Evolutionary conservation across 2,329 filamentous ascomycete genomes (phyloP).

Genomic region (Alternaria infectoria): DNA sequence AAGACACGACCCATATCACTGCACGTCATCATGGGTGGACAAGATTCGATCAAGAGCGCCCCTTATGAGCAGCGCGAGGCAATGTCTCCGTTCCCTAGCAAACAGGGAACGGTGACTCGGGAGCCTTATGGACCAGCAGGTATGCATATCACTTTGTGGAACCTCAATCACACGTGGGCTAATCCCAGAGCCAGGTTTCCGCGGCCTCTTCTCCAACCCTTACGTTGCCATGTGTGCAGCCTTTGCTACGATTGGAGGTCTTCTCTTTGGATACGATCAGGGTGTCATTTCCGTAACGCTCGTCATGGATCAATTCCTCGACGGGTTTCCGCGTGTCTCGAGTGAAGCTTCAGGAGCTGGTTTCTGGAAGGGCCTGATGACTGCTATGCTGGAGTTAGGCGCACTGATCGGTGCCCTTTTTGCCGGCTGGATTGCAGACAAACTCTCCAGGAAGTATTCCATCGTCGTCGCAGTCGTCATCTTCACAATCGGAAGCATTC

Average conservation of each 20-base stretch:
- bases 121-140: slow-evolving; percentile 43
- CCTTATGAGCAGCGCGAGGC: slow-evolving; percentile 31
- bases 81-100: slow-evolving; percentile 17
- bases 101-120: slow-evolving; percentile 19
- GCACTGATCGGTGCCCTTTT: slow-evolving; percentile 52
- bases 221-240: slow-evolving; percentile 60
- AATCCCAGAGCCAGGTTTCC: slow-evolving; percentile 46
- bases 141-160: slow-evolving; percentile 15
- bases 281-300: slow-evolving; percentile 55
- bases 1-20: background rate
- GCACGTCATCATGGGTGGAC: slow-evolving; percentile 16
- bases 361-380: slow-evolving; percentile 56
- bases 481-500: slow-evolving; percentile 58
- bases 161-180: background rate
- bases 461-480: slow-evolving; percentile 60
- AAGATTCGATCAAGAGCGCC: slow-evolving; percentile 25
- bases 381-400: slow-evolving; percentile 63
- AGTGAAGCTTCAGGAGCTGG: slow-evolving; percentile 51
- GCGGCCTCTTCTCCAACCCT: slow-evolving; percentile 55
- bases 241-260: slow-evolving; percentile 58
- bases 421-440: slow-evolving; percentile 58
- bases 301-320: slow-evolving; percentile 60
- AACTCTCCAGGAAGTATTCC: slow-evolving; percentile 59
- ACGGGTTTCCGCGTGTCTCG: slow-evolving; percentile 53
- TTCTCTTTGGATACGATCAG: slow-evolving; percentile 59